Percentiles rank a stretch among this genome's conserved stretches.
Evolutionary conservation across 495 filamentous ascomycete genomes (phyloP).

Genomic region (Annulohypoxylon moriforme): DNA sequence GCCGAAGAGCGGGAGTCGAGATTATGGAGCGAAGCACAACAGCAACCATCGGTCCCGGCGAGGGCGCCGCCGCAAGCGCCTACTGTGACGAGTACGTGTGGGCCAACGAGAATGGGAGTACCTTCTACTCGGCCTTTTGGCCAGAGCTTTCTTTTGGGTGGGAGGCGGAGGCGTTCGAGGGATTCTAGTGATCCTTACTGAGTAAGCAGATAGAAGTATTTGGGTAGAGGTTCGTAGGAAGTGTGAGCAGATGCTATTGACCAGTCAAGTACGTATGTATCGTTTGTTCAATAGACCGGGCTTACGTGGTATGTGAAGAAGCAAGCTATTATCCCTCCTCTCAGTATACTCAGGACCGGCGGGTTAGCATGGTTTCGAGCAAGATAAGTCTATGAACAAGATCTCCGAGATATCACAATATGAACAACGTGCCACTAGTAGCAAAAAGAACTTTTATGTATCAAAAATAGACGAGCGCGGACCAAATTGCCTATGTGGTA

Average conservation of each 20-base stretch:
- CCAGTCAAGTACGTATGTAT: not conserved
- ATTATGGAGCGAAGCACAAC: not conserved
- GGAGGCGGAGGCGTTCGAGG: not conserved
- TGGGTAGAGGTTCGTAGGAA: not conserved
- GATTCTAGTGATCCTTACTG: not conserved
- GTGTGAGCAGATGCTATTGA: too few species aligned
- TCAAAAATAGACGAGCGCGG: constrained; percentile 17
- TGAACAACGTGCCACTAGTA: not conserved
- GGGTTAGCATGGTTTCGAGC: not conserved
- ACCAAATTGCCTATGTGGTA: constrained; percentile 44
- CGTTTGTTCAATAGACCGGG: not conserved
- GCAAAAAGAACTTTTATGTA: constrained; percentile 9
- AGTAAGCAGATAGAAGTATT: not conserved
- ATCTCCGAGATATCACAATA: not conserved
- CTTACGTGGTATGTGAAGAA: not conserved
- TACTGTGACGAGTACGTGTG: constrained; percentile 11
- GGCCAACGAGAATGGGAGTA: not conserved
- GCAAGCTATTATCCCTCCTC: not conserved
- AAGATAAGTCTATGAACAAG: not conserved
- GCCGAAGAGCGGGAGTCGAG: not conserved
- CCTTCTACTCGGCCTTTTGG: not conserved
- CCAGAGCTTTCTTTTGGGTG: not conserved
- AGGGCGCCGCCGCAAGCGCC: not conserved
- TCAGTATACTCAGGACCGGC: not conserved
- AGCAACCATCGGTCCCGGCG: not conserved